These are phyloP conservation scores for Epichloe glyceriae DNA, from an alignment of 2,329 filamentous ascomycete species.

Conservation along the genomic window DNA sequence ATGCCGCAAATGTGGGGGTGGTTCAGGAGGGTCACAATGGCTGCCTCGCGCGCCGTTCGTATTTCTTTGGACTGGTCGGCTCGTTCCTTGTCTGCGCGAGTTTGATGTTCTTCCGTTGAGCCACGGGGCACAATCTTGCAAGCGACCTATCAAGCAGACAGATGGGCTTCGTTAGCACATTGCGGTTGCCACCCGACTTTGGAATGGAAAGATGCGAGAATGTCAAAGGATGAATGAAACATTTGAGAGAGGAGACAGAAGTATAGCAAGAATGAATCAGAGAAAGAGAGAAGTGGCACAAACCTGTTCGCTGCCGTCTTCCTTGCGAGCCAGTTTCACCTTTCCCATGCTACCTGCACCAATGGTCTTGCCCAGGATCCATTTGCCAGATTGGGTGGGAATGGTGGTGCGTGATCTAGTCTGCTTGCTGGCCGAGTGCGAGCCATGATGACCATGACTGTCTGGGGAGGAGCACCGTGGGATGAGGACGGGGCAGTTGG, in stretches of 20 bases:
- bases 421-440: constrained; percentile 31
- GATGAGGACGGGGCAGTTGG: constrained; percentile 37
- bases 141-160: constrained; percentile 45
- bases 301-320: constrained; percentile 84
- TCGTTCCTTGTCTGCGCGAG: constrained; percentile 63
- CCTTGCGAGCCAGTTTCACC: constrained; percentile 86
- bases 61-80: constrained; percentile 96
- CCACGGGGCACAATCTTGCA: constrained; percentile 94
- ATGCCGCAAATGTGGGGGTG: constrained; percentile 95
- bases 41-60: constrained; percentile 84
- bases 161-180: background rate
- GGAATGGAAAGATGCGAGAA: background rate
- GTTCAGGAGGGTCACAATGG: constrained; percentile 86
- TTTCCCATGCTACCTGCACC: constrained; percentile 98
- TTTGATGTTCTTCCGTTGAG: constrained; percentile 71
- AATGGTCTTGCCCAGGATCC: constrained; percentile 92
- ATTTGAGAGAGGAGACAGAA: background rate
- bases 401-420: constrained; percentile 65
- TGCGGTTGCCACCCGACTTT: background rate
- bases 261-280: background rate
- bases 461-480: constrained; percentile 27
- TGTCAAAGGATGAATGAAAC: background rate
- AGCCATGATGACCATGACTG: constrained; percentile 22
- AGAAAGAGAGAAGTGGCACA: constrained; percentile 14
- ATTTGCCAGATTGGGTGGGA: constrained; percentile 79